Evolutionary conservation across 1,284 basidiomycete genomes (phyloP).

Genomic region (Sporisorium sorghi): DNA sequence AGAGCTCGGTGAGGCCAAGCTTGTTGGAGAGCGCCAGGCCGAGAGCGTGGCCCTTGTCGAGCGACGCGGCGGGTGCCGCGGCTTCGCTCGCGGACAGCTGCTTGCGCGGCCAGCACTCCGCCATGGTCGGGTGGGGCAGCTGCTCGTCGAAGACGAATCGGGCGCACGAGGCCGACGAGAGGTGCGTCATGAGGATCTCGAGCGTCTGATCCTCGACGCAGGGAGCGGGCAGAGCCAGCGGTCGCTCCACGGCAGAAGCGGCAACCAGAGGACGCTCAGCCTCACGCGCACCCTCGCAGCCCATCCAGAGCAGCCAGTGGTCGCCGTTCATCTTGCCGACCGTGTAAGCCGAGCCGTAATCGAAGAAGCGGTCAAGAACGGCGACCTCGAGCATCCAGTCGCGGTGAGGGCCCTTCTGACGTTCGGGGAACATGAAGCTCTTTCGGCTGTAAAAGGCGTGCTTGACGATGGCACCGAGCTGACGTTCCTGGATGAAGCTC

Average conservation of each 20-base stretch:
- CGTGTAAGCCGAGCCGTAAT: conserved; percentile 87
- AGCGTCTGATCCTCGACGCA: conserved; percentile 83
- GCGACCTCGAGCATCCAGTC: conserved; percentile 95
- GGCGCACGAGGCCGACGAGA: conserved; percentile 80
- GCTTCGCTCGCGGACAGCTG: conserved; percentile 19
- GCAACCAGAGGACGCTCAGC: conserved; percentile 60
- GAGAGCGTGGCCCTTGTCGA: conserved; percentile 73
- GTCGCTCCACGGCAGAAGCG: conserved; percentile 38
- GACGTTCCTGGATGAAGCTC: conserved; percentile 38
- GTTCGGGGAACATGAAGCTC: conserved; percentile 99
- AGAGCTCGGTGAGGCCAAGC: conserved; percentile 86
- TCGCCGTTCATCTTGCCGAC: conserved; percentile 98
- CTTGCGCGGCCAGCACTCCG: conserved; percentile 49
- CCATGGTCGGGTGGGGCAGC: conserved; percentile 37
- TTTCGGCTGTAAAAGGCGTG: conserved; percentile 91
- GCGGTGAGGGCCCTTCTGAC: conserved; percentile 90
- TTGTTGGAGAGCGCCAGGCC: conserved; percentile 78
- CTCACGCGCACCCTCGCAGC: conserved; percentile 54
- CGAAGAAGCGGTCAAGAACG: conserved; percentile 88
- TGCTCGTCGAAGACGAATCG: conserved; percentile 79
- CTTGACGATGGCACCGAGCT: conserved; percentile 59
- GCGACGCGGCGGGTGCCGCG: conserved; percentile 5
- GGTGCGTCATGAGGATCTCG: conserved; percentile 97
- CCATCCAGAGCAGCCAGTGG: conserved; percentile 92
- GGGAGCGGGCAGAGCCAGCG: conserved; percentile 47